Evolutionary conservation across 148 eudicot genomes (phyloP).

Genomic region (Fagopyrum tataricum): DNA sequence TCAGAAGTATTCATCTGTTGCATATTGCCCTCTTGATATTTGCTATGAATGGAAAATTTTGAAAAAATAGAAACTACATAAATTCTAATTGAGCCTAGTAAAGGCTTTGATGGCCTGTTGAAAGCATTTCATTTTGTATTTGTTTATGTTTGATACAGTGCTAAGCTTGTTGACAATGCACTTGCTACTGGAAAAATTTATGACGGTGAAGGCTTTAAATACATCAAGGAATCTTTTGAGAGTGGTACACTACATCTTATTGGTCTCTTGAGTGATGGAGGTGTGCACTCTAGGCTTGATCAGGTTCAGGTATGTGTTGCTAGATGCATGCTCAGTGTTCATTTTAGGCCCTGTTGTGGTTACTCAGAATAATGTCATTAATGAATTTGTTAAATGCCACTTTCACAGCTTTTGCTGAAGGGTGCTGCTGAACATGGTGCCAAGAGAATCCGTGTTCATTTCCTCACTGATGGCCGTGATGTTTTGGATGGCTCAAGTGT

Average conservation of each 20-base stretch:
- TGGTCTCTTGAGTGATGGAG: constrained; percentile 94
- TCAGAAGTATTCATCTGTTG: not conserved
- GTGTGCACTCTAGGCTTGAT: constrained; percentile 92
- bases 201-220: constrained; percentile 81
- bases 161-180: constrained; percentile 89
- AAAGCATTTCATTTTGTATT: not conserved
- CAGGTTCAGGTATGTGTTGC: constrained; percentile 62
- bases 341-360: not conserved
- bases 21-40: too few relatives aligned
- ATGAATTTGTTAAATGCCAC: constrained; percentile 14
- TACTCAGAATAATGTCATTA: not conserved
- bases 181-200: constrained; percentile 82
- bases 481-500: constrained; percentile 93
- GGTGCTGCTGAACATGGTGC: constrained; percentile 82
- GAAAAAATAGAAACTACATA: not conserved
- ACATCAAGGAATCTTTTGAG: constrained; percentile 62
- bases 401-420: constrained; percentile 59
- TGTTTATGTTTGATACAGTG: constrained; percentile 31
- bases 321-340: not conserved
- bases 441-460: constrained; percentile 77
- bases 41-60: not conserved
- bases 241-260: constrained; percentile 79
- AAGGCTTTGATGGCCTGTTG: not conserved
- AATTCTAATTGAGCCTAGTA: not conserved
- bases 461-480: constrained; percentile 95